Evolutionary conservation across 352 stramenopile genomes (phyloP), one percentile per base, ranked within the genome.

Genomic region (Phytophthora citrophthora): DNA sequence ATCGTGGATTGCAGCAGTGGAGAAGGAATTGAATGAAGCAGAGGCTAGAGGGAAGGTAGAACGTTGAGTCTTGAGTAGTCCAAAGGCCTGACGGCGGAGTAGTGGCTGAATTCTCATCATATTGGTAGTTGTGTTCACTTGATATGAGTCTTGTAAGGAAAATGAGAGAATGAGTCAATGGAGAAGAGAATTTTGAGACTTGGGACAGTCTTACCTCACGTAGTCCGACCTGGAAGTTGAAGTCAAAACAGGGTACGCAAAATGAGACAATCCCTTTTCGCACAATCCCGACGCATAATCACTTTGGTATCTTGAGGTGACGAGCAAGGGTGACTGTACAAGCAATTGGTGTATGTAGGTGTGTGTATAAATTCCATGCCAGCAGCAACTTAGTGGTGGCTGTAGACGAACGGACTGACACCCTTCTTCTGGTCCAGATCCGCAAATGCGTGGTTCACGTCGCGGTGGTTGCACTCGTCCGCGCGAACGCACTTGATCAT

Each of bases 401-500:
- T 63, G 40, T 61, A 13, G 24, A 81, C 59, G 23, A 70, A 90
- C 0, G 81, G 81, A 27, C 71, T 90, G 15, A 90, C 69, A 27
- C 66, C 78, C 41, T 81, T 86, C 24, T 79, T 70, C 46, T 82
- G 72, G 54, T 90, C 74, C 54, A 90, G 39, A 9, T 77, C 54
- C 12, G 81, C 81, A 26, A 95, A 86, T 13, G 77, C 84, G 67
- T 97, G 89, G 77, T 97, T 61, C 48, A 96, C 86, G 46, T 96
- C 81, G 53, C 91, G 76, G 68, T 97, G 90, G 68, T 89, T 94
- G 43, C 82, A 86, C 70, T 97, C 91, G 49, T 97, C 91, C 10
- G 86, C 89, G 29, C 91, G 88, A n/a, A 97, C 75, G 40, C 87
- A 91, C 54, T 96, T 82, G 61, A 97, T 58, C 61, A 96, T 77